Evolutionary conservation across 169 alveolate genomes (phyloP), one percentile per base, ranked within the genome.

Genomic region (Prorocentrum cordatum): DNA sequence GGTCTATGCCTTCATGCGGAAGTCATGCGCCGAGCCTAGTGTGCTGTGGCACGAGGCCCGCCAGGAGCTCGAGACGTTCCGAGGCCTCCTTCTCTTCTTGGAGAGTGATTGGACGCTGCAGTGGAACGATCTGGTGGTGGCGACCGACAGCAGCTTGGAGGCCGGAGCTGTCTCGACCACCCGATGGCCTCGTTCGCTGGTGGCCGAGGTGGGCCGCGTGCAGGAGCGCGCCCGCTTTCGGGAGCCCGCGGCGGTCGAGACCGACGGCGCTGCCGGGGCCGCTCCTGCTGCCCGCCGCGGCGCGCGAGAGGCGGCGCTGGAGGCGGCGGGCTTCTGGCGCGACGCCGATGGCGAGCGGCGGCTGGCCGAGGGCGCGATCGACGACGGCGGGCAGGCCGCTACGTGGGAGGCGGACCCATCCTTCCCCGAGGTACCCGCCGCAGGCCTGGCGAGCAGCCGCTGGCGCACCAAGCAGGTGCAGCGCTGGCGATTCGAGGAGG

Each of bases 161-260:
- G 85, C 7, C 10, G 85, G 85, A 2, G 58, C 54, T 0, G 70
- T 47, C 0, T 47, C 85, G 1, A 16, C 39, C 0, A 2, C 16
- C 0, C 54, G 85, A 71, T 2, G 0, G 36, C 14, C 6, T n/a
- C 36, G n/a, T n/a, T n/a, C n/a, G 1, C 71, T 32, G 2, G 85
- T 72, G 31, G 70, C 70, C 0, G n/a, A 2, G 2, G 85, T 50
- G 0, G 85, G 85, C 27, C 59, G 85, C 5, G 6, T n/a, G 12
- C 47, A n/a, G 26, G 85, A 73, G 71, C 31, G 85, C 3, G 71
- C 38, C 7, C 33, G 85, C n/a, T 73, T 73, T 59, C 31, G 29
- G 10, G 33, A 32, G n/a, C 3, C 54, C 9, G n/a, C n/a, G n/a
- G n/a, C n/a, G n/a, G n/a, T n/a, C n/a, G n/a, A n/a, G n/a, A n/a